A percentile compares a stretch with the other conserved stretches of the same genome.
Evolutionary conservation across 441 rosid genomes (phyloP).

Genomic region (Adansonia madagascariensis): DNA sequence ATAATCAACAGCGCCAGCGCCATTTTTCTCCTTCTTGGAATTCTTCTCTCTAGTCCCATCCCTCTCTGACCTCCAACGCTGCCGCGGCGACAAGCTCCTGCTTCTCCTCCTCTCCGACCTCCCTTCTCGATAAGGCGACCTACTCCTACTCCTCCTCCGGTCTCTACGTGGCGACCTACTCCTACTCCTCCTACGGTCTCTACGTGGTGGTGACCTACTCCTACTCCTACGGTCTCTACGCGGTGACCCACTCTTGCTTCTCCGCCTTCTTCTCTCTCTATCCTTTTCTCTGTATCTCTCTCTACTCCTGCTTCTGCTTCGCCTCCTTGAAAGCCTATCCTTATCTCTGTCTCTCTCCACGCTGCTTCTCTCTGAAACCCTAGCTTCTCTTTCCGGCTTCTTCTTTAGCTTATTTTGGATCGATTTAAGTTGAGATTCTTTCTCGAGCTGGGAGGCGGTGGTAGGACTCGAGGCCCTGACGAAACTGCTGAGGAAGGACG

Average conservation of each 20-base stretch:
- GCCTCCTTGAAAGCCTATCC: conserved; percentile 36
- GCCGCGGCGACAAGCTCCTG: conserved; percentile 37
- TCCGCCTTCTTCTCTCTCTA: conserved; percentile 39
- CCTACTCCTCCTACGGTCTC: conserved; percentile 32
- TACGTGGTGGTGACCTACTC: conserved; percentile 20
- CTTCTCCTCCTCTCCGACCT: conserved; percentile 39
- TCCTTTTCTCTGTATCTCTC: conserved; percentile 22
- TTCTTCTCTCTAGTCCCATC: conserved; percentile 37
- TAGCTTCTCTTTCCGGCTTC: conserved; percentile 41
- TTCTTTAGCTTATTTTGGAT: conserved; percentile 77
- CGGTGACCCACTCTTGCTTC: conserved; percentile 51
- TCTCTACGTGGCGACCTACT: conserved; percentile 48
- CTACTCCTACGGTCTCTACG: conserved; percentile 39
- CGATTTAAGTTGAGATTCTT: conserved; percentile 64
- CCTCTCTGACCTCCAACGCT: conserved; percentile 45
- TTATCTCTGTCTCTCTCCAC: conserved; percentile 42
- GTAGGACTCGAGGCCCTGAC: conserved; percentile 71
- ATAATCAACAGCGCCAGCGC: conserved; percentile 48
- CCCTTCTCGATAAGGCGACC: conserved; percentile 28
- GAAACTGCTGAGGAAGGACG: conserved; percentile 69
- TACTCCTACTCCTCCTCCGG: conserved; percentile 30
- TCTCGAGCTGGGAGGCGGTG: conserved; percentile 47
- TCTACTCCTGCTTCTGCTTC: conserved; percentile 43
- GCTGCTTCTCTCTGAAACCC: conserved; percentile 43
- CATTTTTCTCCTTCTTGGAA: conserved; percentile 35